Conservation (phyloP, 345 rosid genomes). For the Dovyalis caffra region DNA sequence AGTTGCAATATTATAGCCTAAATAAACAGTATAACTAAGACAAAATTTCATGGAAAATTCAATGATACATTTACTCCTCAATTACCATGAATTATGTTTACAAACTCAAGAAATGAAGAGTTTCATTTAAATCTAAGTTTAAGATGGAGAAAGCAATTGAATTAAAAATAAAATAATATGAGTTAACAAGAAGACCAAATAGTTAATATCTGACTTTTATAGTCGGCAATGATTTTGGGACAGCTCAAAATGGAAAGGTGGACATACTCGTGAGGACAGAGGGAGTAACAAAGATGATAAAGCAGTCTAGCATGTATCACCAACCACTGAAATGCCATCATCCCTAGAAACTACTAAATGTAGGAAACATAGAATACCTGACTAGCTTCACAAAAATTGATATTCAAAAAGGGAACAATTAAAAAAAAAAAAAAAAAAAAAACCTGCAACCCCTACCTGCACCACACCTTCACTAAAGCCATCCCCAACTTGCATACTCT, state of each 20-base stretch:
- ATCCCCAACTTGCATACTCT: conserved; percentile 87
- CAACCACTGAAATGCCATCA: neutral
- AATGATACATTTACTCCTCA: neutral
- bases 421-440: neutral
- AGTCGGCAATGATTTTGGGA: neutral
- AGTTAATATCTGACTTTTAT: neutral
- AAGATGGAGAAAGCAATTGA: neutral
- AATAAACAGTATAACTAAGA: neutral
- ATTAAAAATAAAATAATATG: no score
- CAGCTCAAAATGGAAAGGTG: neutral
- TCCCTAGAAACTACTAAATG: neutral
- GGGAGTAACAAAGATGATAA: neutral
- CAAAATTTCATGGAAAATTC: neutral
- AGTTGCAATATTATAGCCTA: neutral
- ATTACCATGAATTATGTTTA: neutral
- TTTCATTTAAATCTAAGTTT: neutral
- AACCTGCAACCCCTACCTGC: conserved; percentile 48
- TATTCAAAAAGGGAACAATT: neutral
- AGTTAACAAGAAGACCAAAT: no score
- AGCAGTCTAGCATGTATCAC: neutral
- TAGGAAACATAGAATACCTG: neutral
- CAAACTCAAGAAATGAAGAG: neutral
- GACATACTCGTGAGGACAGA: neutral
- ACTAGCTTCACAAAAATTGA: neutral
- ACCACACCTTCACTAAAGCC: conserved; percentile 76